These are phyloP conservation scores for Candolleomyces aberdarensis DNA, from an alignment of 768 basidiomycete genomes.

Conservation along the genomic window DNA sequence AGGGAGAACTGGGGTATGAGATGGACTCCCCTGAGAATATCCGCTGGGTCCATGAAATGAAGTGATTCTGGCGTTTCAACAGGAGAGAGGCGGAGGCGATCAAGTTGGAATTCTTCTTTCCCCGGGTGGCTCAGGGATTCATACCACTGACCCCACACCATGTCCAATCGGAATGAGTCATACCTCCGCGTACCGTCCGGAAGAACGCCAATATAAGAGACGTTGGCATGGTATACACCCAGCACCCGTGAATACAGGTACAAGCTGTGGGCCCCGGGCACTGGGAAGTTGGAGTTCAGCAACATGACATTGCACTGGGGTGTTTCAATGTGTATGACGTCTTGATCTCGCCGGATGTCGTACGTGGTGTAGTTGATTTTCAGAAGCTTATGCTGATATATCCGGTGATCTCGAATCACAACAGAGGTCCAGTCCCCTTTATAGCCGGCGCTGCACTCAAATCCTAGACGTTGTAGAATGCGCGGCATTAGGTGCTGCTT, in stretches of 20 bases:
- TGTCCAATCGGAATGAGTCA: neutral
- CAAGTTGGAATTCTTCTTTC: neutral
- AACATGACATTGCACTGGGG: conserved; percentile 1
- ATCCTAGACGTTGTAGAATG: neutral
- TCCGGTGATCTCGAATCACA: neutral
- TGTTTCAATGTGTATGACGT: conserved; percentile 5
- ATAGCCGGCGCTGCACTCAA: neutral
- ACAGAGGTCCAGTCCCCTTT: neutral
- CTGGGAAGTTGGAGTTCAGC: neutral
- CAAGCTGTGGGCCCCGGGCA: neutral
- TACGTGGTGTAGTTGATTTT: conserved; percentile 8
- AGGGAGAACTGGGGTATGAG: neutral
- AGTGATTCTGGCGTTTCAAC: neutral
- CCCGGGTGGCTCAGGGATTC: neutral
- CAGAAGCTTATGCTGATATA: conserved; percentile 1
- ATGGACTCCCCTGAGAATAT: neutral
- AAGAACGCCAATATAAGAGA: neutral
- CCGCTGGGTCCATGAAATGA: neutral
- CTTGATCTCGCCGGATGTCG: conserved; percentile 1
- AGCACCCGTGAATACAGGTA: neutral
- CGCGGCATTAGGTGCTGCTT: conserved; percentile 1
- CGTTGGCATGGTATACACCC: neutral
- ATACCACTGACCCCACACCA: neutral
- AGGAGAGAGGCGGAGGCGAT: neutral
- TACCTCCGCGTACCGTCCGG: neutral